phyloP scores from a whole-genome alignment of 2,329 filamentous ascomycete genomes.

The Neoscytalidium dimidiatum region DNA sequence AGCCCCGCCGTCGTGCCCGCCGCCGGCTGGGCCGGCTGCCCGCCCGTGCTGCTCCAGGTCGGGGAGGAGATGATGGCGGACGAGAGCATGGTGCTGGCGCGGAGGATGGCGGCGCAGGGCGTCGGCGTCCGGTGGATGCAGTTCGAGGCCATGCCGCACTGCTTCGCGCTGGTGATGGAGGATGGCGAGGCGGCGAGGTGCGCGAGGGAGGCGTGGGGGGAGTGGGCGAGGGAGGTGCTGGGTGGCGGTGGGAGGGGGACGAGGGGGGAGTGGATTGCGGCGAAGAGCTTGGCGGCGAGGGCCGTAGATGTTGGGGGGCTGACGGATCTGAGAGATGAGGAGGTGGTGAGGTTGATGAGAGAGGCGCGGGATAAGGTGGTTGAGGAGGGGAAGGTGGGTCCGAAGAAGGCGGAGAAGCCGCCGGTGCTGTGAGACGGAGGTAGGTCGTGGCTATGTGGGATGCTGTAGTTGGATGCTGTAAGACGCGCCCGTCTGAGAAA shows the following conservation, averaged over 20 bases:
- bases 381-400: background rate
- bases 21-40: constrained; percentile 61
- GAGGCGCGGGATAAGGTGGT: constrained; percentile 16
- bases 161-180: constrained; percentile 53
- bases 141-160: constrained; percentile 81
- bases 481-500: too few relatives aligned
- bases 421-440: background rate
- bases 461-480: too few relatives aligned
- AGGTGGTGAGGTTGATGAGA: constrained; percentile 34
- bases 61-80: constrained; percentile 74
- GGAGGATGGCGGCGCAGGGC: constrained; percentile 57
- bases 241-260: constrained; percentile 13
- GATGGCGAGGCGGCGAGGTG: constrained; percentile 24
- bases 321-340: constrained; percentile 33
- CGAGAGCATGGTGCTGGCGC: constrained; percentile 64
- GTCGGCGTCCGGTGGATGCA: constrained; percentile 67
- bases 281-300: constrained; percentile 33
- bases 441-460: background rate
- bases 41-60: constrained; percentile 67
- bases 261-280: constrained; percentile 30
- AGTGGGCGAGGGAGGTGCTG: background rate
- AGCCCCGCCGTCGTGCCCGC: constrained; percentile 57
- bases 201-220: constrained; percentile 13
- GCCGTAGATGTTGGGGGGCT: constrained; percentile 31
- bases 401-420: background rate